Conservation (phyloP, 2,329 filamentous ascomycete species). For the Mariannaea elegans region DNA sequence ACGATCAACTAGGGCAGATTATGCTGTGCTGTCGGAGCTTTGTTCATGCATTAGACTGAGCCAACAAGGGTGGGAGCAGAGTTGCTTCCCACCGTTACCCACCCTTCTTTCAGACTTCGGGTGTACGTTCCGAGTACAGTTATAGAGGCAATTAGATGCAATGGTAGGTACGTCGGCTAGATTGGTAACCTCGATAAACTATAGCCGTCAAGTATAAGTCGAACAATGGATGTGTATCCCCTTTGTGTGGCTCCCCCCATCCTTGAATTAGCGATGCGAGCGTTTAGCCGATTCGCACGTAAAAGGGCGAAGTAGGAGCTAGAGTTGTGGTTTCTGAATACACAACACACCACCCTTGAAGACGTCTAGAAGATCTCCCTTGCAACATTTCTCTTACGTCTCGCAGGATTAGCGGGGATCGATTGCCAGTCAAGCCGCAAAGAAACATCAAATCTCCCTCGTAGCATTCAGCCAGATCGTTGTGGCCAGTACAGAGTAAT, state of each 20-base stretch:
- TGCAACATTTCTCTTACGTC: background rate
- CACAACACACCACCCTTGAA: background rate
- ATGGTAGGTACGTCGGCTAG: too few relatives aligned
- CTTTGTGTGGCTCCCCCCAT: background rate
- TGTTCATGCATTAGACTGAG: background rate
- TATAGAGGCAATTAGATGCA: too few relatives aligned
- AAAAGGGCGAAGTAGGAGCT: too few relatives aligned
- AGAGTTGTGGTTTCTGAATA: background rate
- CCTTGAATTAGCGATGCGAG: background rate
- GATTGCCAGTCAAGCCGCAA: background rate
- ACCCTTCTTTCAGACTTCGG: conserved; percentile 1
- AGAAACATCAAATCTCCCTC: background rate
- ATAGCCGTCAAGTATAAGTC: too few relatives aligned
- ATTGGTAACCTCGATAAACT: too few relatives aligned
- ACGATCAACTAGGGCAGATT: too few relatives aligned
- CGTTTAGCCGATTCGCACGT: background rate
- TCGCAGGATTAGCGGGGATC: background rate
- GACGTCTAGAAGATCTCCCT: background rate
- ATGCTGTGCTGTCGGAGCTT: too few relatives aligned
- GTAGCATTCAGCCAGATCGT: too few relatives aligned
- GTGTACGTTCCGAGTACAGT: too few relatives aligned
- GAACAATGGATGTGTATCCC: background rate
- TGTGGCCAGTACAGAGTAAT: too few relatives aligned
- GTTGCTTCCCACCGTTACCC: conserved; percentile 15
- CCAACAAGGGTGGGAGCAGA: background rate